Evolutionary conservation across 345 rosid species (phyloP), one percentile per base, ranked within the genome.

Genomic region (Acer yangbiense): DNA sequence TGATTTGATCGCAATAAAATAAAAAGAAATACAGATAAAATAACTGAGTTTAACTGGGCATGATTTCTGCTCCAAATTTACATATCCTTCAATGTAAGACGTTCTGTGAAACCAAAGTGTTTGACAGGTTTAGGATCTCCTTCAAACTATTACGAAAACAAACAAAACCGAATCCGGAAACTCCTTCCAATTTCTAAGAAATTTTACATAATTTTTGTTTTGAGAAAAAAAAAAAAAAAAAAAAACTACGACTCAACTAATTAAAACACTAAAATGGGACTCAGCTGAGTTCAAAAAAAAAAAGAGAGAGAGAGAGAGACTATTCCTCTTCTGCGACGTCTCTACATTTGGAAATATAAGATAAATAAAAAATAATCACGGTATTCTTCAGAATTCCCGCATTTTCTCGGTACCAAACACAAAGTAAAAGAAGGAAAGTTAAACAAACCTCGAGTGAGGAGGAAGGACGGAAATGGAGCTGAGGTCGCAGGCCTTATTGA

Each of bases 381-480:
- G 13, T 3, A n/a, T 68, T 46, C 52, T 54, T 50, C 21, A 65
- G 48, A 7, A 39, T 54, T 68, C 4, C 6, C 9, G 32, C 27
- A 72, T 50, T 62, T 77, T 77, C 52, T 50, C 29, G 25, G 44
- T 77, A 76, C 27, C 78, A 50, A 62, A 71, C 72, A 43, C 65
- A 60, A 58, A 43, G n/a, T 25, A 54, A n/a, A 44, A 43, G 46
- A 43, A 8, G 10, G 68, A 60, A 58, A 43, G n/a, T 32, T 46
- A n/a, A n/a, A 55, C 68, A 71, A 41, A 94, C 99, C 98, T 90
- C 63, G 90, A 48, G 70, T 89, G 93, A 80, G 98, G 95, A 83
- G 98, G 98, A 79, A 97, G 86, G 65, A 93, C 96, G 14, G 98
- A 91, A 52, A 94, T 90, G 76, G 98, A 94, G 81, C 82, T 90